Evolutionary conservation across 257 asterid genomes (phyloP).

Genomic region (Ophiorrhiza pumila): DNA sequence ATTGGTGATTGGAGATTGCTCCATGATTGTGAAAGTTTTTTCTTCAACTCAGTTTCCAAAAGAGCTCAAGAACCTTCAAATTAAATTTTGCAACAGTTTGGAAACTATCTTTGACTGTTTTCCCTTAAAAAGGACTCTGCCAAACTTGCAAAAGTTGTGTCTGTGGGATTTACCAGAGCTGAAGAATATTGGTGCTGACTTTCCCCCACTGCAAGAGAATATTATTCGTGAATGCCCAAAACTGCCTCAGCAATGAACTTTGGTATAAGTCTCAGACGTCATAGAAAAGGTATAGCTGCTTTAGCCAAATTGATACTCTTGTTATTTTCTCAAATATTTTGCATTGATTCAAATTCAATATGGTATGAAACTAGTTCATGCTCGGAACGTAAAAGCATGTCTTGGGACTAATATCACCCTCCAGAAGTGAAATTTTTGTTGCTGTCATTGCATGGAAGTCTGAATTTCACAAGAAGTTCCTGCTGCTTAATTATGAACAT

Average conservation of each 20-base stretch:
- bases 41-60: neutral
- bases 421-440: no score
- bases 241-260: neutral
- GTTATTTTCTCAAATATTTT: neutral
- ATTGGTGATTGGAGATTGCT: slow-evolving; percentile 40
- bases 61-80: neutral
- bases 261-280: neutral
- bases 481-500: neutral
- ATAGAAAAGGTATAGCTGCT: neutral
- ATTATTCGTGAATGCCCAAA: slow-evolving; percentile 11
- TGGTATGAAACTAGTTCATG: no score
- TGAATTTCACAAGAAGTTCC: no score
- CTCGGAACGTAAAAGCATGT: no score
- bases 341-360: no score
- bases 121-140: neutral
- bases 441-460: no score
- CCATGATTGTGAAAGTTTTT: slow-evolving; percentile 18
- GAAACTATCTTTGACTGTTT: slow-evolving; percentile 13
- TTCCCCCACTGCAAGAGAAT: neutral
- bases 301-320: neutral
- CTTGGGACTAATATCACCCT: no score
- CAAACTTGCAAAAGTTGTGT: neutral
- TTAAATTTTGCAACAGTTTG: slow-evolving; percentile 25
- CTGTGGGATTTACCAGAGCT: slow-evolving; percentile 18
- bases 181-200: neutral